A percentile compares a stretch with the other conserved stretches of the same genome.
Conservation (phyloP, 331 rosid species). For the Arachis monticola region DNA sequence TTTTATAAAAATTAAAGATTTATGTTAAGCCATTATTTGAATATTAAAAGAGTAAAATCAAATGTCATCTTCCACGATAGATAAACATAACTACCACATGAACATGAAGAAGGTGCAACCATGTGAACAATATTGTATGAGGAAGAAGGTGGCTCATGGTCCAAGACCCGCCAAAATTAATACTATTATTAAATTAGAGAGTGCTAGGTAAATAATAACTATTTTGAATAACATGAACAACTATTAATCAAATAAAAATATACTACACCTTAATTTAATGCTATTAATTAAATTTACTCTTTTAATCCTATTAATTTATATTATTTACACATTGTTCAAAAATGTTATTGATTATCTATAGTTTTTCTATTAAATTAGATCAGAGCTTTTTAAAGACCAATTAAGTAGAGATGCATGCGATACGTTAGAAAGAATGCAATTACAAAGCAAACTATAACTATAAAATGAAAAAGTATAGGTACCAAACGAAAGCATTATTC, state of each 20-base stretch:
- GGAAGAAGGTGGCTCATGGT: neutral
- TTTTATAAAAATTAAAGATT: too few relatives aligned
- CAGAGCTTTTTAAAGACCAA: neutral
- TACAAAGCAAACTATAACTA: neutral
- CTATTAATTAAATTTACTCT: too few relatives aligned
- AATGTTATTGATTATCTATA: too few relatives aligned
- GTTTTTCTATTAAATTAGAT: neutral
- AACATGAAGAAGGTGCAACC: too few relatives aligned
- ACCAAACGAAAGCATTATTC: neutral
- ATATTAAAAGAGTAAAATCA: too few relatives aligned
- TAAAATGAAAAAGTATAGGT: neutral
- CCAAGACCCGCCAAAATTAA: neutral
- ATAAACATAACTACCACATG: neutral
- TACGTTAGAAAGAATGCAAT: neutral
- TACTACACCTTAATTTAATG: too few relatives aligned
- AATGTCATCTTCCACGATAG: neutral
- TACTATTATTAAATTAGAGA: neutral
- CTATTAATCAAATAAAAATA: too few relatives aligned
- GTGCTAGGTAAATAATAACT: too few relatives aligned
- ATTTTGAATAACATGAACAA: too few relatives aligned
- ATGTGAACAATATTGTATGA: neutral
- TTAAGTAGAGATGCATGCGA: conserved; percentile 25
- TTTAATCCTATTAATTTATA: too few relatives aligned
- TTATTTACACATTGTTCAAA: too few relatives aligned
- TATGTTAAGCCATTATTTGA: too few relatives aligned